Evolutionary conservation across 2,329 filamentous ascomycete genomes (phyloP), one percentile per base, ranked within the genome.

Genomic region (Mycosphaerelloides madeirae): DNA sequence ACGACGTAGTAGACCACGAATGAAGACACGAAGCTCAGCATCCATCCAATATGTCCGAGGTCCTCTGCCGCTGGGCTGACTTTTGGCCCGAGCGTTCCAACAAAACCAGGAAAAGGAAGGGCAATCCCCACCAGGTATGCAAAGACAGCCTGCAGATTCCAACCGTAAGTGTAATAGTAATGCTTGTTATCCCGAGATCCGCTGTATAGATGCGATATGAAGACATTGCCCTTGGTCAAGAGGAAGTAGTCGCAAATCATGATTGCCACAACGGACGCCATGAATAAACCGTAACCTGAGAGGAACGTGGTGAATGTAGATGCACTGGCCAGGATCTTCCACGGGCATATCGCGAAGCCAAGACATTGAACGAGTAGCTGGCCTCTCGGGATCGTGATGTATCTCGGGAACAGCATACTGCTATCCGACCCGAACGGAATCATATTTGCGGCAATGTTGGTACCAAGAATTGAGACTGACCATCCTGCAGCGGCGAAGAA

Each of bases 271-370:
- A 84, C 78, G 0, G 79, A 79, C 0, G 78, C 80, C 3, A 85
- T 67, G 63, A 84, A 84, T 18, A 84, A 69, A 1, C 76, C 75
- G 62, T 83, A 63, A 6, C 59, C 59, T 8, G 50, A 72, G 71
- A 87, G 80, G 66, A 87, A 86, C 2, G 57, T 58, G 3, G 83
- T 67, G 57, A 84, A 80, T 1, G 74, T 79, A 2, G 64, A 61
- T 2, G 80, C 80, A 0, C 75, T 80, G 25, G 65, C 71, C 22
- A 83, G 67, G 44, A 84, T 82, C 65, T 81, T 81, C 81, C 80
- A 84, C 1, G 80, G 80, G 1, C 81, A 78, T n/a, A 83, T 69
- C 2, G 73, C 73, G 75, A 79, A 81, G n/a, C 49, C 61, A 12
- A 63, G 44, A 31, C 64, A 48, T 15, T 60, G 59, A 13, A 62